Percentiles rank a stretch among this genome's conserved stretches.
phyloP scores from a whole-genome alignment of 345 rosid species.

The Physaria fendleri region DNA sequence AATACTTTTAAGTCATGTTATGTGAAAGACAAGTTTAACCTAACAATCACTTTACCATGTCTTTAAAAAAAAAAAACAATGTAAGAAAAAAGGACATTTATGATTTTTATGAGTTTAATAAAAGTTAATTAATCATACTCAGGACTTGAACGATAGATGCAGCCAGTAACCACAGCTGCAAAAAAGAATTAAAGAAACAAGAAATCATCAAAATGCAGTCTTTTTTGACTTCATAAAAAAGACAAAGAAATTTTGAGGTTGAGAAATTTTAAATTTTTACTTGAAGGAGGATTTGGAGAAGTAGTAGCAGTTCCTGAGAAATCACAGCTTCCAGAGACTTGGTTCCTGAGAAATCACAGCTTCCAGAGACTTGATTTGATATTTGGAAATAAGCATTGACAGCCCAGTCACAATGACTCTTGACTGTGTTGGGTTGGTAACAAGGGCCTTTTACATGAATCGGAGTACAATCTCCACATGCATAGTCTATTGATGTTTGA shows the following conservation, averaged over 20 bases:
- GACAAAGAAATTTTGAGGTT: background rate
- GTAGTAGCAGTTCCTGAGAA: conserved; percentile 59
- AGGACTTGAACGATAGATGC: conserved; percentile 52
- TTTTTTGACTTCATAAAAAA: background rate
- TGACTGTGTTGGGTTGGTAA: conserved; percentile 59
- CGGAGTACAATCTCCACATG: conserved; percentile 70
- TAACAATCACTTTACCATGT: conserved; percentile 9
- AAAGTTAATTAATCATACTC: conserved; percentile 36
- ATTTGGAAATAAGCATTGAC: conserved; percentile 82
- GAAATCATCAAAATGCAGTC: background rate
- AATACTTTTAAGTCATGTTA: conserved; percentile 8
- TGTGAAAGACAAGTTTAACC: background rate
- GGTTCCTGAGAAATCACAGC: too few species aligned
- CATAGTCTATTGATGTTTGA: conserved; percentile 82
- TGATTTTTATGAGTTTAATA: background rate
- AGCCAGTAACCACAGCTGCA: conserved; percentile 44
- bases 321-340: conserved; percentile 75
- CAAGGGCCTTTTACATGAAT: conserved; percentile 69
- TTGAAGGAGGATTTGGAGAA: conserved; percentile 35
- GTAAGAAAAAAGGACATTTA: background rate
- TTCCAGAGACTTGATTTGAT: conserved; percentile 44
- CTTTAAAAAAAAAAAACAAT: conserved; percentile 1
- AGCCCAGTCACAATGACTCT: conserved; percentile 83
- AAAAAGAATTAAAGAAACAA: background rate
- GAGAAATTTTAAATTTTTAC: conserved; percentile 31